Base-by-base conservation (phyloP, 75 land plant genomes). In the Gnetum montanum region DNA sequence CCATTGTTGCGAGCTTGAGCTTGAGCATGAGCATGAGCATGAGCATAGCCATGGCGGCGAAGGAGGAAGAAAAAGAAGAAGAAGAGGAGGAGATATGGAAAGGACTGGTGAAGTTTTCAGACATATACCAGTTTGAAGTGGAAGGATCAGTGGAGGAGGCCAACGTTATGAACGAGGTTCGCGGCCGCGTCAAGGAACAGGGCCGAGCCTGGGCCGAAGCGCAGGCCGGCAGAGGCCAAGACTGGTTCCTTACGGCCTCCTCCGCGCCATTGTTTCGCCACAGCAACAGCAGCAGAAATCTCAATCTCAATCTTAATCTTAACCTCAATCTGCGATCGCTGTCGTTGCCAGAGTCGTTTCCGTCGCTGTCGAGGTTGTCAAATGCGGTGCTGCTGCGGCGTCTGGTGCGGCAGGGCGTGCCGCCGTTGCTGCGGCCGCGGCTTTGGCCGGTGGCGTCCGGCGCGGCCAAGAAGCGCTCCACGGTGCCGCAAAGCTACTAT, bases 401-500 rank as follows among this genome's bases (percentile, higher is more conserved):
- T 60, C 69, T 75, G 43, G 65, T 75, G 6, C 44, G 78, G 43
- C 60, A 58, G 59, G 69, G 78, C 20, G 59, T 75, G 31, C 78
- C 76, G 10, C 70, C 76, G 12, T 31, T 31, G 1, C 43, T 75
- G 13, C 41, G 78, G 51, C 75, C 78, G 16, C 66, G 54, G 19
- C 46, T 75, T 35, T 75, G 78, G 78, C 34, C 53, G 6, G 61
- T 57, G 0, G 64, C 66, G 31, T 75, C 75, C 10, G 78, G 78
- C 0, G 76, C 75, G 6, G 54, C 64, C 7, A 64, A 71, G 64
- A 71, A 66, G 64, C 40, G 48, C 25, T 72, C 78, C 5, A 72
- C 68, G 5, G 78, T 66, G 12, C 75, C 78, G 4, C 58, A 65
- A 33, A 75, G 70, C 41, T 75, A 75, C 34, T 75, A 75, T 34